Base-by-base conservation (phyloP, 2,329 filamentous ascomycete species). In the Colletotrichum magnum region DNA sequence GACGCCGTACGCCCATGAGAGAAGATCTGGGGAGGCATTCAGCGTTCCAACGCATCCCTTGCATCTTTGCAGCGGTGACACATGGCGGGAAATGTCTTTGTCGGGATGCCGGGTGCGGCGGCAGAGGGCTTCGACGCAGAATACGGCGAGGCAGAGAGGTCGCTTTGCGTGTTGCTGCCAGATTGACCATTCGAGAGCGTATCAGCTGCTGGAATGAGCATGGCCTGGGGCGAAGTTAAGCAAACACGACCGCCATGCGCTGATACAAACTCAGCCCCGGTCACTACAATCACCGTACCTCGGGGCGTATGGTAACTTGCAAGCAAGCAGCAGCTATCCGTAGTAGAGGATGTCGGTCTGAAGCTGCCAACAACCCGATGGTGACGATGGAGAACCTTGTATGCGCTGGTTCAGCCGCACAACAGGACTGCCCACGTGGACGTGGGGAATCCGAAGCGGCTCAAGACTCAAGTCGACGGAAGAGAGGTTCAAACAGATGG, bases 21-120 rank as follows among this genome's bases (percentile, higher is more conserved):
- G 28, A 7, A 48, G 9, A 21, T 13, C 16, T 26, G 10, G 16
- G 36, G 18, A 21, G 21, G 18, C 18, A 51, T 45, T 61, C 15
- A 18, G 63, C 62, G 57, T 69, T 60, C 62, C 67, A 69, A 56
- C 41, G 63, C 57, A 50, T 26, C 67, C 62, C 67, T 69, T 69
- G 56, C 62, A 67, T 58, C 45, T 58, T 58, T 39, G 21, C 28
- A 58, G 62, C 36, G 36, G 62, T 61, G 24, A 51, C 45, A 50
- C 36, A 41, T 28, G 43, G 50, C 24, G 28, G 43, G 36, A 54
- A 47, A 57, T 48, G 24, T 59, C 50, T 59, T 56, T 65, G 43
- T 48, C 53, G 21, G 39, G 53, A 24, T 58, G 48, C 50, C 62
- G 57, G 32, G 56, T 57, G 62, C 56, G 36, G 57, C 57, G 51